phyloP scores from a whole-genome alignment of 495 filamentous ascomycete species.

The Trichoderma asperelloides region DNA sequence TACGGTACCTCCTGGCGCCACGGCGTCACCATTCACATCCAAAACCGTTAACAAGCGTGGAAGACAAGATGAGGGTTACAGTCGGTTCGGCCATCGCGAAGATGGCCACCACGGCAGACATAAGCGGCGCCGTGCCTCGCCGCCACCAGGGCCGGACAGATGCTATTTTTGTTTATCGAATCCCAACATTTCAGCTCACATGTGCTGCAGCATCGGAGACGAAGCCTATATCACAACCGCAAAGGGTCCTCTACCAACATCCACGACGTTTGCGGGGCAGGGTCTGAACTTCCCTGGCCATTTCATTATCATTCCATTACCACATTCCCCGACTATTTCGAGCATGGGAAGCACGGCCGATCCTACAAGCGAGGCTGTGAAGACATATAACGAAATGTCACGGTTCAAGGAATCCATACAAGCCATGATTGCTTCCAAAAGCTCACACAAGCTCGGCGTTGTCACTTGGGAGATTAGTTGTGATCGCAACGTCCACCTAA shows the following conservation, averaged over 20 bases:
- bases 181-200: conserved; percentile 69
- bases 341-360: conserved; percentile 56
- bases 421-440: conserved; percentile 50
- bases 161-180: conserved; percentile 97
- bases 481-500: conserved; percentile 66
- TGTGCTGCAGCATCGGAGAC: conserved; percentile 77
- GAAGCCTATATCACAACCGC: conserved; percentile 83
- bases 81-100: conserved; percentile 52
- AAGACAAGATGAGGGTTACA: conserved; percentile 48
- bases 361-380: conserved; percentile 42
- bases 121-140: conserved; percentile 36
- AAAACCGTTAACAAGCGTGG: conserved; percentile 48
- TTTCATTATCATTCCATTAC: conserved; percentile 82
- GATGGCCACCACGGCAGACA: conserved; percentile 46
- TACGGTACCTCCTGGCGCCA: conserved; percentile 56
- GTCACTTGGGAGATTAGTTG: conserved; percentile 90
- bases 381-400: conserved; percentile 68
- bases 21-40: conserved; percentile 54
- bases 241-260: conserved; percentile 75
- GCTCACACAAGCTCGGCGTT: conserved; percentile 53
- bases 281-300: conserved; percentile 71
- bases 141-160: conserved; percentile 60
- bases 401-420: conserved; percentile 66
- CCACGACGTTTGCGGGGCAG: conserved; percentile 48
- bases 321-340: conserved; percentile 46